Percentiles rank a stretch among this genome's conserved stretches.
Evolutionary conservation across 2,329 filamentous ascomycete species (phyloP).

Genomic region (Verticillium longisporum): DNA sequence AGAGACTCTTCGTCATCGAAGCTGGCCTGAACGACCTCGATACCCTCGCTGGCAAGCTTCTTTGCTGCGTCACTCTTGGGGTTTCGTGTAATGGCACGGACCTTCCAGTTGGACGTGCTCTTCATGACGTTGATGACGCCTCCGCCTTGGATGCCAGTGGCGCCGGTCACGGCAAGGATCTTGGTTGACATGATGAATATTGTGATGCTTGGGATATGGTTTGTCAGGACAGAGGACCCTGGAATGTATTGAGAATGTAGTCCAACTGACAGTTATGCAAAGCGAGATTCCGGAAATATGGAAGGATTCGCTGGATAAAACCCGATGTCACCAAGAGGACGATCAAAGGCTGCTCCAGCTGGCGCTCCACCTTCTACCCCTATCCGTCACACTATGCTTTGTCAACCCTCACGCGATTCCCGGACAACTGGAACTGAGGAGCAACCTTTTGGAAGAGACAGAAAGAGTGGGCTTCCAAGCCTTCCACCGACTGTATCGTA

Average conservation of each 20-base stretch:
- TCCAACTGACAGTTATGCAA: too few relatives aligned
- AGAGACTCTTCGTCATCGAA: slow-evolving; percentile 32
- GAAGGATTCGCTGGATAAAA: too few relatives aligned
- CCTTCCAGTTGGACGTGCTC: slow-evolving; percentile 15
- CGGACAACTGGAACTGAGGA: neutral
- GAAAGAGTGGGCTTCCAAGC: neutral
- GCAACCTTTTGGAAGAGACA: neutral
- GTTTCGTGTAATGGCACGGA: slow-evolving; percentile 22
- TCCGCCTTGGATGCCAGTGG: slow-evolving; percentile 21
- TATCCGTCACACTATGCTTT: neutral
- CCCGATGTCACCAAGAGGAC: too few relatives aligned
- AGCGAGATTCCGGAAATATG: too few relatives aligned
- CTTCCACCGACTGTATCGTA: neutral
- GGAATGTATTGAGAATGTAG: neutral
- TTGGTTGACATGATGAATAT: slow-evolving; percentile 5
- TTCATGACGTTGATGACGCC: slow-evolving; percentile 21
- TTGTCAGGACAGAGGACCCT: neutral
- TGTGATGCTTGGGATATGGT: neutral
- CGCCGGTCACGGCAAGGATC: slow-evolving; percentile 23
- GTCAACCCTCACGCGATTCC: neutral
- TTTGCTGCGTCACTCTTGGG: slow-evolving; percentile 19
- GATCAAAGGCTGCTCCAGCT: too few relatives aligned
- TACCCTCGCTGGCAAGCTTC: slow-evolving; percentile 15
- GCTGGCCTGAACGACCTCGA: slow-evolving; percentile 26
- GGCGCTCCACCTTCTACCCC: neutral